Base-by-base conservation (phyloP, 345 rosid species). In the Brassica cretica region DNA sequence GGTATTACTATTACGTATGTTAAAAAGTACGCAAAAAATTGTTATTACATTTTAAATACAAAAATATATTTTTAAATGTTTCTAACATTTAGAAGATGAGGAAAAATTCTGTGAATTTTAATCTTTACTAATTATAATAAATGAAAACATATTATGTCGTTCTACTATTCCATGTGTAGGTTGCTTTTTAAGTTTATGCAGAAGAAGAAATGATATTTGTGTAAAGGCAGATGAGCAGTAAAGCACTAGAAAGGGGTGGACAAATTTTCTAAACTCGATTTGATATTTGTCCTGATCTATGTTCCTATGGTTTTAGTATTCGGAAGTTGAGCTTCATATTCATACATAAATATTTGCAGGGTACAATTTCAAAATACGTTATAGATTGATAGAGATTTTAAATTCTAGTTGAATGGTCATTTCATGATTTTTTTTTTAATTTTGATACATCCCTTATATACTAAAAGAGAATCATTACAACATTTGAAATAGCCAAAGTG, bases 151-250 rank as follows among this genome's bases (percentile, higher is more conserved):
- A 64, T 64, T 64, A 35, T 64, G n/a, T 64, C 25, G 37, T 29
- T 62, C 10, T 62, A 62, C 64, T 59, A 24, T 59, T 61, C 18
- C 18, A 37, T 18, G 10, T 65, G 51, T 0, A 25, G 9, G 16
- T 65, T 65, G 29, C 68, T 53, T 53, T 64, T 33, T 64, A 33
- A 33, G 68, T 33, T 64, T 33, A 16, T 64, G 68, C 68, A 64
- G 15, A 63, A 63, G 67, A 63, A 63, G 44, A 63, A 64, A 64
- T 16, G 27, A 33, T 64, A 33, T 15, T 16, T 64, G 14, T 64
- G 49, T 64, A 16, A 16, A 64, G 14, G 46, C 21, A 29, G 6
- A 64, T 15, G 49, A 35, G 66, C 55, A 49, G 55, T 49, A 49
- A 7, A 33, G 14, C 8, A 64, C 25, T 64, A 30, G 66, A 63